phyloP scores from a whole-genome alignment of 202 grass and related monocot species.

The Bolboschoenoplectus hybrid region DNA sequence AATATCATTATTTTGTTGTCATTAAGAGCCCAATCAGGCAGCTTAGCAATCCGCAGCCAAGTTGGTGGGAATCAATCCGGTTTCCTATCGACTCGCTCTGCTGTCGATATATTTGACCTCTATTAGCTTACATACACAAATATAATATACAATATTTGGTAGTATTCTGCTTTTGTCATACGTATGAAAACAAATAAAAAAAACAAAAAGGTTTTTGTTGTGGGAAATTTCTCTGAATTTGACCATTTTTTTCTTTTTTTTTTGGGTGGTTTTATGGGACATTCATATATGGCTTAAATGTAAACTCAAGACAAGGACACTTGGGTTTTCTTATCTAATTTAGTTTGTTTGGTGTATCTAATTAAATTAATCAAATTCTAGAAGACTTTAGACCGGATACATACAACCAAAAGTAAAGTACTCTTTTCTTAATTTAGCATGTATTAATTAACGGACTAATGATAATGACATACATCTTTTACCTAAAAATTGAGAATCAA shows the following conservation, averaged over 20 bases:
- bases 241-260: background rate
- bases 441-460: background rate
- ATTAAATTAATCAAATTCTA: background rate
- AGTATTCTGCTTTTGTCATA: background rate
- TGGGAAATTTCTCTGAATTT: background rate
- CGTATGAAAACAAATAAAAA: background rate
- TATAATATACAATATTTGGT: background rate
- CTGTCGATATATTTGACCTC: background rate
- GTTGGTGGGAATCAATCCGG: background rate
- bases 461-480: background rate
- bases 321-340: background rate
- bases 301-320: background rate
- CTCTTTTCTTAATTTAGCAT: background rate
- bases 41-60: background rate
- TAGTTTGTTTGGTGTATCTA: background rate
- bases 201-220: background rate
- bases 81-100: conserved; percentile 18
- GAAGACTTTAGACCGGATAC: background rate
- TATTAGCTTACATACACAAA: background rate
- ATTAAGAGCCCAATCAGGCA: background rate
- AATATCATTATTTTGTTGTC: background rate
- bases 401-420: background rate
- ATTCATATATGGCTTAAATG: background rate
- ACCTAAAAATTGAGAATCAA: no score
- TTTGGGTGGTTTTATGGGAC: background rate